phyloP scores from a whole-genome alignment of 768 basidiomycete species.

The Rhodotorula babjevae region DNA sequence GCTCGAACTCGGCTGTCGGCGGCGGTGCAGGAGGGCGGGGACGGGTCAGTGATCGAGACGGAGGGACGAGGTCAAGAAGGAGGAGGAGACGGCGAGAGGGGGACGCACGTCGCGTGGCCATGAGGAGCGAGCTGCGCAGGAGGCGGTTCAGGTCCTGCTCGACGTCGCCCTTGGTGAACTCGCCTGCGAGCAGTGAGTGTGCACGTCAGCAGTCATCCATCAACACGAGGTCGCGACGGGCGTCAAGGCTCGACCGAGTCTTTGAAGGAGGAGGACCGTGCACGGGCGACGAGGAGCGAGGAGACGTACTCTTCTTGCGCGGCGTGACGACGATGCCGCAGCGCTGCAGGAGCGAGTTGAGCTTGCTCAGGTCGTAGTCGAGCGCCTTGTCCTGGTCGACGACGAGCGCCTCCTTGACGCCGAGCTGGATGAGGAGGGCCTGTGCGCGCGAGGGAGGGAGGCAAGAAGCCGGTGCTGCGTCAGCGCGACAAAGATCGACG shows the following conservation, averaged over 20 bases:
- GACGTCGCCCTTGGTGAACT: slow-evolving; percentile 74
- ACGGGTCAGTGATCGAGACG: neutral
- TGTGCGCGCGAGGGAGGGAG: slow-evolving; percentile 44
- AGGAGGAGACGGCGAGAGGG: neutral
- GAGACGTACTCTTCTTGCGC: slow-evolving; percentile 67
- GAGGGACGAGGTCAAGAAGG: neutral
- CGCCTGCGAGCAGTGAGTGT: slow-evolving; percentile 54
- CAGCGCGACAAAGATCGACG: no score
- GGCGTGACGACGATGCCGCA: slow-evolving; percentile 88
- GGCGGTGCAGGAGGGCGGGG: no score
- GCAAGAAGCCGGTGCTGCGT: neutral
- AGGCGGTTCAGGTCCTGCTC: slow-evolving; percentile 73
- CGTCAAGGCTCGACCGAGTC: no score
- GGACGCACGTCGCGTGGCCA: slow-evolving; percentile 48
- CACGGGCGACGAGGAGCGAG: no score
- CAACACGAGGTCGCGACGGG: no score
- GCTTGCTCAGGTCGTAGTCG: slow-evolving; percentile 67
- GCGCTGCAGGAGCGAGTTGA: slow-evolving; percentile 81
- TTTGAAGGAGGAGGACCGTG: no score
- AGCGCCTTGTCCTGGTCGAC: slow-evolving; percentile 47
- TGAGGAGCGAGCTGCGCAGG: slow-evolving; percentile 53
- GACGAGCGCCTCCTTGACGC: slow-evolving; percentile 93
- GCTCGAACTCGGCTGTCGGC: slow-evolving; percentile 66
- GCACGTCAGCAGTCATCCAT: neutral
- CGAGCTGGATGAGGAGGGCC: slow-evolving; percentile 92